Evolutionary conservation across 2,329 filamentous ascomycete genomes (phyloP), one percentile per base, ranked within the genome.

Genomic region (Blumeria graminis): DNA sequence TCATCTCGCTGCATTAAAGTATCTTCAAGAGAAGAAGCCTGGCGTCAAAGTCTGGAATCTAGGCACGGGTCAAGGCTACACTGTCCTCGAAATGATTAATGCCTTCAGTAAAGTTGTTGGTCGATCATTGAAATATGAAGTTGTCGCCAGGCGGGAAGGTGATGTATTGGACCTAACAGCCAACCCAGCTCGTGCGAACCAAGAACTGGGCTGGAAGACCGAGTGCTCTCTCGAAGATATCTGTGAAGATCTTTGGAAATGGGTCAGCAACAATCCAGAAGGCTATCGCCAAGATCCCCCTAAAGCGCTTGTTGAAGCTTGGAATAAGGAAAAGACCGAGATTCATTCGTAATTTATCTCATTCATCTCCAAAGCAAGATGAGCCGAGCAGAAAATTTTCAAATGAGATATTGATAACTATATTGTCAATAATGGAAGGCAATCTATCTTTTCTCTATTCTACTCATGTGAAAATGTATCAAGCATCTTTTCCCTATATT

Each of bases 31-130:
- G 61, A 73, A 90, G 63, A 78, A 87, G 65, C 90, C 92, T 16
- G 92, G 92, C 57, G 85, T 95, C 62, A 84, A 86, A 68, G 89
- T 88, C 57, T 98, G 90, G 90, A 98, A 98, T 71, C 70, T 98
- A 62, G 93, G 93, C 58, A 94, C 89, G 0, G 92, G 92, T 59
- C 86, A 84, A 63, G 92, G 92, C 63, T 93, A 84, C 70, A 98
- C 92, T 22, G 92, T 98, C 57, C 92, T 89, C 67, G 89, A 98
- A 69, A 98, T 98, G 74, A 82, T 98, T 77, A 86, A 90, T 63
- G 89, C 92, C 56, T 98, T 98, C 73, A 85, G 81, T 71, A 71
- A 78, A 55, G 87, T 86, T 16, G 89, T 95, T 22, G 92, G 92
- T 60, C 83, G 81, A 55, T 80, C 92, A 57, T 76, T 98, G 32